Evolutionary conservation across 1,284 basidiomycete species (phyloP).

Genomic region (Moniliophthora roreri): DNA sequence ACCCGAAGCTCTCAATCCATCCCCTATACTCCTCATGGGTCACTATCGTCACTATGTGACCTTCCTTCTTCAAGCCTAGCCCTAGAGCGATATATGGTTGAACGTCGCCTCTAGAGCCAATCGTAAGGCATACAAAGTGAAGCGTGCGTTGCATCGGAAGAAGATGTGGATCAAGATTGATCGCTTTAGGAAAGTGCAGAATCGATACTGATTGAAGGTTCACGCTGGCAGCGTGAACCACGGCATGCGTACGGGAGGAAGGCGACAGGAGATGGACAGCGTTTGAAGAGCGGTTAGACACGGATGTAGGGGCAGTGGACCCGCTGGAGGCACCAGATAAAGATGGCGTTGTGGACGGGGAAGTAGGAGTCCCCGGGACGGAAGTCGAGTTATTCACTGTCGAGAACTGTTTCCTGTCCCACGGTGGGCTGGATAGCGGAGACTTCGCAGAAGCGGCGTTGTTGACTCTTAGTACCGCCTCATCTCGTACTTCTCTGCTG

Average conservation of each 20-base stretch:
- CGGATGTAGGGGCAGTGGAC: no score
- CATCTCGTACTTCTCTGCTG: slow-evolving; percentile 40
- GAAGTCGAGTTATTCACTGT: neutral
- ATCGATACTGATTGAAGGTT: slow-evolving; percentile 22
- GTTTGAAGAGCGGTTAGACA: no score
- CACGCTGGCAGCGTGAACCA: slow-evolving; percentile 22
- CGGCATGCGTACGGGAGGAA: slow-evolving; percentile 13
- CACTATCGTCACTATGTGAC: slow-evolving; percentile 58
- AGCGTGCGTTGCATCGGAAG: slow-evolving; percentile 30
- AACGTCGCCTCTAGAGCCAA: slow-evolving; percentile 51
- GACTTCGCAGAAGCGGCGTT: neutral
- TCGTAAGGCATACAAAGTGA: slow-evolving; percentile 49
- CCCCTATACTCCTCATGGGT: slow-evolving; percentile 64
- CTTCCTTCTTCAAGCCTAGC: slow-evolving; percentile 46
- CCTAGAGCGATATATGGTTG: slow-evolving; percentile 54
- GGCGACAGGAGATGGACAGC: no score
- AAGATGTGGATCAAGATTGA: slow-evolving; percentile 43
- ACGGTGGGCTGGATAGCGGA: slow-evolving; percentile 13
- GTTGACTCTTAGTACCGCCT: slow-evolving; percentile 40
- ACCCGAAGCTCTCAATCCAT: slow-evolving; percentile 65
- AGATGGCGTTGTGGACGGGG: no score
- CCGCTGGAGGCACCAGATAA: no score
- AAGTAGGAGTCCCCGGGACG: no score
- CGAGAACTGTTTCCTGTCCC: slow-evolving; percentile 1
- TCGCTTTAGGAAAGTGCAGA: slow-evolving; percentile 41